Percentiles rank a stretch among this genome's conserved stretches.
phyloP scores from a whole-genome alignment of 768 basidiomycete species.

The Suillus paluster region DNA sequence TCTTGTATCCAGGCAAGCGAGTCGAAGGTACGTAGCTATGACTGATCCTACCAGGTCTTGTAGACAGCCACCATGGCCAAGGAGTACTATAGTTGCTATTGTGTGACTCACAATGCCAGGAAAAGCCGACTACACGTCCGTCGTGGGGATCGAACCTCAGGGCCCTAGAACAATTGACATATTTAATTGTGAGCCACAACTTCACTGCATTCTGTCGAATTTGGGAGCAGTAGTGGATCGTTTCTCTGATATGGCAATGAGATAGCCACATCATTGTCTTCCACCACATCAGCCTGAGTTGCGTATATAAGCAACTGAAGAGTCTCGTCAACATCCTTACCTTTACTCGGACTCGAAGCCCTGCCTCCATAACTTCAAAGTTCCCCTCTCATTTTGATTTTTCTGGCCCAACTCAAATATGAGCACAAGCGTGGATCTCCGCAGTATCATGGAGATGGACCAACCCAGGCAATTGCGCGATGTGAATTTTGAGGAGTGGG shows the following conservation, averaged over 20 bases:
- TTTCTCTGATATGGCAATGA: background rate
- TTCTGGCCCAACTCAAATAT: slow-evolving; percentile 2
- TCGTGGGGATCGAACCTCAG: background rate
- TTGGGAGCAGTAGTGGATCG: background rate
- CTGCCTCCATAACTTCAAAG: background rate
- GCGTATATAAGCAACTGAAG: slow-evolving; percentile 2
- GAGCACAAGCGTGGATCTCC: background rate
- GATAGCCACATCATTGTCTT: background rate
- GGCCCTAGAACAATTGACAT: background rate
- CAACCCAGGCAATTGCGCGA: slow-evolving; percentile 8
- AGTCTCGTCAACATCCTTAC: background rate
- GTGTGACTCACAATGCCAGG: background rate
- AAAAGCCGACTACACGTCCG: background rate
- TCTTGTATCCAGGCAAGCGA: background rate
- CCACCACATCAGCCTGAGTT: background rate
- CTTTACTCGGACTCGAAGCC: background rate
- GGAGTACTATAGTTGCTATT: background rate
- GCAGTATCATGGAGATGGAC: slow-evolving; percentile 7
- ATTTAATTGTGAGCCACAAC: background rate
- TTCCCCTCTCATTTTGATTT: background rate
- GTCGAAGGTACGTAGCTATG: background rate
- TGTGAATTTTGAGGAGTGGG: slow-evolving; percentile 31
- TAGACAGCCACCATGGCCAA: background rate
- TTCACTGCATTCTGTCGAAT: slow-evolving; percentile 10
- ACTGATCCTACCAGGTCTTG: background rate